Evolutionary conservation across 495 filamentous ascomycete species (phyloP), one percentile per base, ranked within the genome.

Genomic region (Daldinia childiae): DNA sequence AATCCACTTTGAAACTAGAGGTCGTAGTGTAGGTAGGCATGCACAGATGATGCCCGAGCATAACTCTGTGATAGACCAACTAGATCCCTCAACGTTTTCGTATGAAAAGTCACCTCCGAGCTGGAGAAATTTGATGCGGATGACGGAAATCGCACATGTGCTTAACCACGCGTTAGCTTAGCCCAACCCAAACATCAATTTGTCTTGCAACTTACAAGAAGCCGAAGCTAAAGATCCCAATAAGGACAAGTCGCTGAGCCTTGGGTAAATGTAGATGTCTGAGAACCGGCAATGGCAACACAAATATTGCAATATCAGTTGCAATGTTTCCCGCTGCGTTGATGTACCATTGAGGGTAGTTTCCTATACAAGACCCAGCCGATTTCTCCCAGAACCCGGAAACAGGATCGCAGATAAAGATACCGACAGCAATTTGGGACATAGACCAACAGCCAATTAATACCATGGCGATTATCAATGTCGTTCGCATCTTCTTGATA

Each of bases 61-160:
- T 36, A 87, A 80, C 77, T 90, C 87, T 45, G 85, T 77, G 50
- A 83, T 82, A 17, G 85, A 86, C 88, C 88, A 90, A 63, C 83
- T 85, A 0, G 87, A 87, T 1, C 85, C 83, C 52, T 83, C 82
- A 48, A 89, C 83, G 73, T 87, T 88, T 67, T 89, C 84, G 74
- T 85, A 86, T 4, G 86, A 86, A 59, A 81, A 79, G 58, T 88
- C 86, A 1, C 68, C 73, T 39, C 80, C 81, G 41, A 82, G 73
- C 66, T 86, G 27, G 75, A 84, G 75, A 80, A 82, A 82, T 19
- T 84, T 77, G 68, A 88, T 82, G 58, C 83, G 84, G 66, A 87
- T 84, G 32, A 89, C 82, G 0, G 86, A 88, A 64, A 89, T 84
- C 61, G 88, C 84, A 58, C 85, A 78, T 1, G 84, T 86, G 64